Conservation (phyloP, 176 grass and related monocot species). For the Oryza officinalis region DNA sequence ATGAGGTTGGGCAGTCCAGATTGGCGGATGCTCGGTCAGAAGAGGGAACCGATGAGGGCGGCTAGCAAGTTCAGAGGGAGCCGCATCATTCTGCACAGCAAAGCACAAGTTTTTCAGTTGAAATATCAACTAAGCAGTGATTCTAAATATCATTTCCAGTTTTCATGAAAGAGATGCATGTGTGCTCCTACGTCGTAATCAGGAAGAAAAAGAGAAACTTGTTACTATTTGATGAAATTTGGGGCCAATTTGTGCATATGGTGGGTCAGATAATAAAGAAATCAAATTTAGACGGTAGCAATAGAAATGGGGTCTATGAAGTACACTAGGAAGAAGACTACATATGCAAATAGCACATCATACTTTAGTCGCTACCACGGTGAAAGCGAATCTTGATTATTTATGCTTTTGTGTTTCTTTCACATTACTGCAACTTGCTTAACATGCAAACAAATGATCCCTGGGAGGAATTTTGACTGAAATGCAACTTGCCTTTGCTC, state of each 20-base stretch:
- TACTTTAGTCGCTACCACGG: conserved; percentile 40
- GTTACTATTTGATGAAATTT: conserved; percentile 28
- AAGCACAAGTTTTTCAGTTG: conserved; percentile 22
- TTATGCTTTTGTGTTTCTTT: neutral
- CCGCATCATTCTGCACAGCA: conserved; percentile 50
- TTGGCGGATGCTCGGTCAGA: conserved; percentile 48
- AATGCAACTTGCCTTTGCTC: conserved; percentile 43
- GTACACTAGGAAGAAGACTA: conserved; percentile 39
- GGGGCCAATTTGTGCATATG: neutral
- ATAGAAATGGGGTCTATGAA: conserved; percentile 29
- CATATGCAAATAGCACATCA: conserved; percentile 6
- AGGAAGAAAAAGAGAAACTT: conserved; percentile 30
- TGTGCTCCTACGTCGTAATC: conserved; percentile 17
- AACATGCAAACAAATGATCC: conserved; percentile 1
- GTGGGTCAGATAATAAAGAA: conserved; percentile 18
- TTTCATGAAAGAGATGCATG: conserved; percentile 1
- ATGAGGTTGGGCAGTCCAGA: conserved; percentile 55
- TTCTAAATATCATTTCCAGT: neutral
- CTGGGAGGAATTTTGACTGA: conserved; percentile 17
- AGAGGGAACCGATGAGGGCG: conserved; percentile 30
- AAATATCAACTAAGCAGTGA: conserved; percentile 19
- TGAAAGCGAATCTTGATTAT: conserved; percentile 38
- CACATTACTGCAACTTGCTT: neutral
- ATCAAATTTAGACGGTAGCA: conserved; percentile 19
- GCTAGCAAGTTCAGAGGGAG: conserved; percentile 41